phyloP scores from a whole-genome alignment of 2,329 filamentous ascomycete species.

The Cercospora sojina region DNA sequence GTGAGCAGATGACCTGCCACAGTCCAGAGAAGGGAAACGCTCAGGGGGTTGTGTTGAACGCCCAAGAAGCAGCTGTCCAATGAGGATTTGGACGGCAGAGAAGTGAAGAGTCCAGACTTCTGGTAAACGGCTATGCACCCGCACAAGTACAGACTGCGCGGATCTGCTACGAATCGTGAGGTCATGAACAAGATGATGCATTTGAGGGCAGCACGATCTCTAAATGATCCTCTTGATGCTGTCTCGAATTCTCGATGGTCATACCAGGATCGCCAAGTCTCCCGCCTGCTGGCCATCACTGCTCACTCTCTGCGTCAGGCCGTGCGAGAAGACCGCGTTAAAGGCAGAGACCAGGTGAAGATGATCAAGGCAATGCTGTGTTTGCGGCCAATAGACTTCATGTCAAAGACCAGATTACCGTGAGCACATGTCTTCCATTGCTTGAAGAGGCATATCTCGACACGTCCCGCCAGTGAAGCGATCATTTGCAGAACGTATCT shows the following conservation, averaged over 20 bases:
- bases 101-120: neutral
- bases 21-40: neutral
- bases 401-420: no score
- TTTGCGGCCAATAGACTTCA: neutral
- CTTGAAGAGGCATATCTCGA: neutral
- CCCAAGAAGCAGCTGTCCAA: neutral
- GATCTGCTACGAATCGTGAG: neutral
- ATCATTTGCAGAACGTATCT: neutral
- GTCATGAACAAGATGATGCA: neutral
- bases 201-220: neutral
- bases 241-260: neutral
- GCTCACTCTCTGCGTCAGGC: neutral
- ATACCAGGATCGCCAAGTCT: neutral
- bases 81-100: neutral
- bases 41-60: neutral
- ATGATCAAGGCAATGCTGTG: neutral
- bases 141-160: neutral
- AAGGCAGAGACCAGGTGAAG: neutral
- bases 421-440: neutral
- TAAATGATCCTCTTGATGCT: neutral
- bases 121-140: neutral
- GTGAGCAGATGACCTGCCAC: constrained; percentile 1
- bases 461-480: neutral
- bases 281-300: neutral
- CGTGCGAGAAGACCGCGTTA: neutral